Percentiles rank a stretch among this genome's conserved stretches.
Conservation (phyloP, 2,329 filamentous ascomycete species). For the Clonostachys chloroleuca region DNA sequence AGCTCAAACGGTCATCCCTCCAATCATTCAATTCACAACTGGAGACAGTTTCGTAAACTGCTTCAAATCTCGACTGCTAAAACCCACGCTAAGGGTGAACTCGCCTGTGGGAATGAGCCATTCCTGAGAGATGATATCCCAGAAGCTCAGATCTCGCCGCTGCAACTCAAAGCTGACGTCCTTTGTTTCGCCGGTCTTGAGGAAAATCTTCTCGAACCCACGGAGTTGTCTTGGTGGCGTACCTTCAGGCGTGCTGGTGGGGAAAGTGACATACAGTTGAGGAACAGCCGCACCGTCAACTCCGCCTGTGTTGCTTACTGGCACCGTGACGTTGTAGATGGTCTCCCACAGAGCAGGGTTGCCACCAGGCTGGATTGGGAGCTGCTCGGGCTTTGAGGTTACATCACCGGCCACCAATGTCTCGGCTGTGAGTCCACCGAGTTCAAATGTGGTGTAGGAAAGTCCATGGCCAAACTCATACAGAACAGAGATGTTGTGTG, state of each 20-base stretch:
- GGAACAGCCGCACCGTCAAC: conserved; percentile 43
- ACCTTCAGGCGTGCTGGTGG: conserved; percentile 23
- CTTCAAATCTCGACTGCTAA: conserved; percentile 20
- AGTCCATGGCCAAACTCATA: conserved; percentile 68
- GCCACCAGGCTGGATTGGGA: conserved; percentile 41
- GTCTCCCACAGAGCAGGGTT: conserved; percentile 48
- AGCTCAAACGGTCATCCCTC: no score
- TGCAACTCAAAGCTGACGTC: conserved; percentile 38
- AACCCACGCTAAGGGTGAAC: conserved; percentile 20
- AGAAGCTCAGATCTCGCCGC: conserved; percentile 42
- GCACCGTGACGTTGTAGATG: conserved; percentile 39
- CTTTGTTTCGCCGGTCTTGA: conserved; percentile 32
- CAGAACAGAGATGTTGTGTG: conserved; percentile 50
- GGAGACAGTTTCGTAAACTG: neutral
- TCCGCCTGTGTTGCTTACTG: conserved; percentile 45
- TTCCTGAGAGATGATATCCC: conserved; percentile 35
- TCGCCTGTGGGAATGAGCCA: conserved; percentile 29
- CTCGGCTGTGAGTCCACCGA: conserved; percentile 24
- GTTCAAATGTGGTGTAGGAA: conserved; percentile 60
- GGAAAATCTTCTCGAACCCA: conserved; percentile 44
- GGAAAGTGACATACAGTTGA: conserved; percentile 50
- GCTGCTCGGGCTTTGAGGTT: conserved; percentile 17
- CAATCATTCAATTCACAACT: no score
- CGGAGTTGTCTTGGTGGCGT: conserved; percentile 45
- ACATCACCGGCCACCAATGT: conserved; percentile 13